Evolutionary conservation across 1,284 basidiomycete genomes (phyloP), one percentile per base, ranked within the genome.

Genomic region (Chiua sp.): DNA sequence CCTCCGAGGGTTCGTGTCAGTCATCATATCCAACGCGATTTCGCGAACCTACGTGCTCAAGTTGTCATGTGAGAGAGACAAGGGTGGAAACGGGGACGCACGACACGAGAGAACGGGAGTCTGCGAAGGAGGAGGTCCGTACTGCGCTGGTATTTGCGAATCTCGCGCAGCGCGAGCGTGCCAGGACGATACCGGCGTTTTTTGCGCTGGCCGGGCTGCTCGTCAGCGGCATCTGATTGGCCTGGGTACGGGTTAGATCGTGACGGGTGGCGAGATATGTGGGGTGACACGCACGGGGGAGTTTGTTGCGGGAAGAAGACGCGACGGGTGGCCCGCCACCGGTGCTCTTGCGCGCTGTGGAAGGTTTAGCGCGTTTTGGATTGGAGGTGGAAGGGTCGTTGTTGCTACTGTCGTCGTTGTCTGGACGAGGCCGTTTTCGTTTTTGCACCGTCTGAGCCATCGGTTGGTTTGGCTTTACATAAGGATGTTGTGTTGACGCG

Each of bases 61-160:
- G 44, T 15, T 49, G 39, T 22, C 39, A 32, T 28, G 55, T 56
- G 23, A 63, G 55, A 23, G 57, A 50, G 22, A 30, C 22, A 42
- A 47, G 53, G 30, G 46, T 46, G 49, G 20, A 55, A 18, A 48
- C 51, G 20, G 54, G 20, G 32, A 84, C 91, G 70, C 70, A 98
- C 96, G 68, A 98, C 80, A 66, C 96, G 91, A 51, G 93, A 91
- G 74, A 98, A 98, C 0, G 96, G 96, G 50, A 98, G 82, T 74
- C 93, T 96, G 65, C 87, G 85, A 62, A 98, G 80, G 59, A 98
- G 78, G 59, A 98, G 79, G 71, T 98, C 94, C 6, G 96, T 98
- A 65, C 86, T 90, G 75, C 94, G 96, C 77, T 98, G 96, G 75
- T 96, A 98, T 72, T 91, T 92, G 64, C 96, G 83, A 57, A 98